These are phyloP conservation scores for Lentinula sp. DNA, from an alignment of 768 basidiomycete genomes.

Conservation along the genomic window DNA sequence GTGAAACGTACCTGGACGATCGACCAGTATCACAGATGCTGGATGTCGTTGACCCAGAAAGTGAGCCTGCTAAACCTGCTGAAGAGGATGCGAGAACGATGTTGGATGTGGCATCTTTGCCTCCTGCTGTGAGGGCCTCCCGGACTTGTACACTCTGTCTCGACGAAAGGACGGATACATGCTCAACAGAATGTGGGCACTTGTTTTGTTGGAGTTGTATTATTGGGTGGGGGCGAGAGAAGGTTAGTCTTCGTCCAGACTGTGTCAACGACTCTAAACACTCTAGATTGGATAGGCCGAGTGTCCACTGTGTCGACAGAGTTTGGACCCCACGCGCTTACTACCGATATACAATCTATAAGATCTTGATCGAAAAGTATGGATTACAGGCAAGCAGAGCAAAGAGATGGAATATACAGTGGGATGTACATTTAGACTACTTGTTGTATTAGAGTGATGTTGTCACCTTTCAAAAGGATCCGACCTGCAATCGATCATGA, in stretches of 20 bases:
- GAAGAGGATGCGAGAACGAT: conserved; percentile 69
- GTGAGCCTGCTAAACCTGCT: conserved; percentile 46
- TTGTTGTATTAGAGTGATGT: conserved; percentile 96
- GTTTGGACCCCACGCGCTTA: conserved; percentile 59
- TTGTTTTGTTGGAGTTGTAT: conserved; percentile 90
- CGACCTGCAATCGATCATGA: conserved; percentile 52
- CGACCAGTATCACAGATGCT: conserved; percentile 55
- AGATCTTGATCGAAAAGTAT: conserved; percentile 9
- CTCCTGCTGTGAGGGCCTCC: conserved; percentile 43
- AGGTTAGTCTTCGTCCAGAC: conserved; percentile 35
- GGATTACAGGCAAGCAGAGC: background rate
- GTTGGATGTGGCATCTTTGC: conserved; percentile 53
- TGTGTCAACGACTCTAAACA: background rate
- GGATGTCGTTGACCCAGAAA: conserved; percentile 43
- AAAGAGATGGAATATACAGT: background rate
- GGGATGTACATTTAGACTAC: conserved; percentile 18
- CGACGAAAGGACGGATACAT: conserved; percentile 77
- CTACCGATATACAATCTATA: conserved; percentile 83
- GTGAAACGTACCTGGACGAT: conserved; percentile 50
- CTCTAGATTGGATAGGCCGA: conserved; percentile 48
- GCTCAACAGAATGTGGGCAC: conserved; percentile 85
- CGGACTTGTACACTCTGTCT: conserved; percentile 80
- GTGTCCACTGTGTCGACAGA: conserved; percentile 83
- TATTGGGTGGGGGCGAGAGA: conserved; percentile 84
- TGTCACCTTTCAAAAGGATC: conserved; percentile 94